phyloP scores from a whole-genome alignment of 2,329 filamentous ascomycete species.

The Aureobasidium lini region DNA sequence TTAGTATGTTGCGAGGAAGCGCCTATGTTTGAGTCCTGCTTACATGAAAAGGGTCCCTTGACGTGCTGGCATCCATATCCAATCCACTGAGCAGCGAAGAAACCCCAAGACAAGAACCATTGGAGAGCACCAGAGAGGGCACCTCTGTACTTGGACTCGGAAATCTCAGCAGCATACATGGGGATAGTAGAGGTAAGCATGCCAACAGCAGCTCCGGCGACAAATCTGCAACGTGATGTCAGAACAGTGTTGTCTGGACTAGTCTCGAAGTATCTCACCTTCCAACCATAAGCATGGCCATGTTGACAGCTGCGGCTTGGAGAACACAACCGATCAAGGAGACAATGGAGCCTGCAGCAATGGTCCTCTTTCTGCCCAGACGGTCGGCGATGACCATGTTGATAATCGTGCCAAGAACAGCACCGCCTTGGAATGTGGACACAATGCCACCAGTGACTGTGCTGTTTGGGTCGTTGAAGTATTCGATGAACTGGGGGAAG shows the following conservation, averaged over 20 bases:
- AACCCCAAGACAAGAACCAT: slow-evolving; percentile 34
- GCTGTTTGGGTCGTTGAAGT: slow-evolving; percentile 24
- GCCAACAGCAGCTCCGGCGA: slow-evolving; percentile 24
- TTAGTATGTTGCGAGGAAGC: not conserved
- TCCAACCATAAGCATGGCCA: slow-evolving; percentile 25
- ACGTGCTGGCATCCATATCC: slow-evolving; percentile 30
- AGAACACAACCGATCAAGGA: slow-evolving; percentile 20
- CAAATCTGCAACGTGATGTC: slow-evolving; percentile 17
- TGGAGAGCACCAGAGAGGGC: slow-evolving; percentile 25
- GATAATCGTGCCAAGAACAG: slow-evolving; percentile 21
- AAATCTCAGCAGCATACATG: slow-evolving; percentile 29
- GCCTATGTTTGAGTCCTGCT: not conserved
- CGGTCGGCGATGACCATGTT: slow-evolving; percentile 18
- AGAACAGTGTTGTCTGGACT: too few relatives aligned
- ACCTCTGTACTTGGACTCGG: slow-evolving; percentile 27
- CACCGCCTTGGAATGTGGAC: slow-evolving; percentile 32
- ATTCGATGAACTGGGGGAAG: slow-evolving; percentile 23
- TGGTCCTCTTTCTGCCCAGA: slow-evolving; percentile 20
- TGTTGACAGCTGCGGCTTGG: slow-evolving; percentile 22
- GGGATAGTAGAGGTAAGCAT: slow-evolving; percentile 25
- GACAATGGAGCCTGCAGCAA: slow-evolving; percentile 17
- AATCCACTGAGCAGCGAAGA: slow-evolving; percentile 33
- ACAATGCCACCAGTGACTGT: slow-evolving; percentile 28
- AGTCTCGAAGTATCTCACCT: not conserved
- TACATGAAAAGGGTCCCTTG: slow-evolving; percentile 5